Evolutionary conservation across 2,329 filamentous ascomycete species (phyloP).

Genomic region (Fusarium decemcellulare): DNA sequence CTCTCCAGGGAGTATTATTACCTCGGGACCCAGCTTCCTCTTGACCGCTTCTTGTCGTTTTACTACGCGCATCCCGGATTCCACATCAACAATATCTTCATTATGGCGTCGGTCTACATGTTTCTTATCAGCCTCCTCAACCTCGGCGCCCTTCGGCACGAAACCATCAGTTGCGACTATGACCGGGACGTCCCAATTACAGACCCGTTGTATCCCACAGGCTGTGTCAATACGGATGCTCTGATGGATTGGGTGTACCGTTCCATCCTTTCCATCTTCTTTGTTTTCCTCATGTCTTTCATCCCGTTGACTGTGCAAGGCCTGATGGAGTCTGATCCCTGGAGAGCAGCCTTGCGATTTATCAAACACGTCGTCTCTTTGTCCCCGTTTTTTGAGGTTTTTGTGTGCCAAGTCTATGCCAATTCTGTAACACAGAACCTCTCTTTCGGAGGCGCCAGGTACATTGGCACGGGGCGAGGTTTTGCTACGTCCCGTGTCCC

Average conservation of each 20-base stretch:
- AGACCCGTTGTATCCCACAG: slow-evolving; percentile 2
- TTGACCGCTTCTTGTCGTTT: slow-evolving; percentile 2
- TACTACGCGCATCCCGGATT: slow-evolving; percentile 3
- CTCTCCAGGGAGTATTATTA: slow-evolving; percentile 1
- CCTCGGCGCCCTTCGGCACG: slow-evolving; percentile 1
- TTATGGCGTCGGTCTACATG: slow-evolving; percentile 3
- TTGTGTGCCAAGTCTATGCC: not conserved
- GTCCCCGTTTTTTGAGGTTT: slow-evolving; percentile 1
- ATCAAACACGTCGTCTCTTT: slow-evolving; percentile 1
- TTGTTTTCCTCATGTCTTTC: slow-evolving; percentile 5
- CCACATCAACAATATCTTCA: slow-evolving; percentile 3
- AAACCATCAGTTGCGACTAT: slow-evolving; percentile 4
- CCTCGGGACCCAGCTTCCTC: slow-evolving; percentile 1
- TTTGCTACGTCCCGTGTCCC: slow-evolving; percentile 1
- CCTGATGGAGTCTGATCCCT: not conserved
- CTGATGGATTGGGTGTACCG: slow-evolving; percentile 6
- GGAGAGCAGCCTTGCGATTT: not conserved
- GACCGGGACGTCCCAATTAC: slow-evolving; percentile 1
- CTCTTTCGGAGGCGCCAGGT: slow-evolving; percentile 1
- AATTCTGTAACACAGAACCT: slow-evolving; percentile 1
- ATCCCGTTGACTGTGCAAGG: slow-evolving; percentile 2
- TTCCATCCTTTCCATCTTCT: not conserved
- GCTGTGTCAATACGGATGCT: slow-evolving; percentile 4
- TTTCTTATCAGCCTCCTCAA: slow-evolving; percentile 1
- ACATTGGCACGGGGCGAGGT: not conserved